Evolutionary conservation across 305 asterid genomes (phyloP).

Genomic region (Plantago coronopus): DNA sequence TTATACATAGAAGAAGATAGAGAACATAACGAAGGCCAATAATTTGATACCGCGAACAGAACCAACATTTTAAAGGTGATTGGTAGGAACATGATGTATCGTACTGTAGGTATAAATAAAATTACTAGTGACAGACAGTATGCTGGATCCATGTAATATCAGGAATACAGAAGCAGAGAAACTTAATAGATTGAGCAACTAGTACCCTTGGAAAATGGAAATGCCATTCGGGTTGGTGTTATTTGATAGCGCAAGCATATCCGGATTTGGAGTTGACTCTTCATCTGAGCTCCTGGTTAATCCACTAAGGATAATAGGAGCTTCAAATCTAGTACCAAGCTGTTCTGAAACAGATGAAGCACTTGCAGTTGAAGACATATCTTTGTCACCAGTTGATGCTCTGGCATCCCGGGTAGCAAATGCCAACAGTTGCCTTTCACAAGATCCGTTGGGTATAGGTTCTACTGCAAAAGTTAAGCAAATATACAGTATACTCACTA

Average conservation of each 20-base stretch:
- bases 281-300: conserved; percentile 41
- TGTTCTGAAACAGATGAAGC: conserved; percentile 35
- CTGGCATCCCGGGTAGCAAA: conserved; percentile 55
- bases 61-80: not conserved
- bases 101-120: too few species aligned
- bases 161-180: not conserved
- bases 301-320: conserved; percentile 56
- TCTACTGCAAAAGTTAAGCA: conserved; percentile 36
- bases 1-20: conserved; percentile 3
- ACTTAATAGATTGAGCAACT: conserved; percentile 1
- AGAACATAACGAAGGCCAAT: not conserved
- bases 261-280: conserved; percentile 42
- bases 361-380: conserved; percentile 38
- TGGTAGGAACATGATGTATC: too few species aligned
- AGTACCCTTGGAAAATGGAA: conserved; percentile 82
- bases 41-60: not conserved
- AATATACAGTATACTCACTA: too few species aligned
- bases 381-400: conserved; percentile 23
- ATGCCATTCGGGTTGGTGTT: conserved; percentile 52
- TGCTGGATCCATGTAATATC: not conserved
- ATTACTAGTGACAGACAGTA: too few species aligned
- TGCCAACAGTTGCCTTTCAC: conserved; percentile 55
- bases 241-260: conserved; percentile 33
- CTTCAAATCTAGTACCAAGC: conserved; percentile 37
- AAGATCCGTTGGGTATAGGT: conserved; percentile 37